phyloP scores from a whole-genome alignment of 2,329 filamentous ascomycete species.

The Cordyceps pruinosa region DNA sequence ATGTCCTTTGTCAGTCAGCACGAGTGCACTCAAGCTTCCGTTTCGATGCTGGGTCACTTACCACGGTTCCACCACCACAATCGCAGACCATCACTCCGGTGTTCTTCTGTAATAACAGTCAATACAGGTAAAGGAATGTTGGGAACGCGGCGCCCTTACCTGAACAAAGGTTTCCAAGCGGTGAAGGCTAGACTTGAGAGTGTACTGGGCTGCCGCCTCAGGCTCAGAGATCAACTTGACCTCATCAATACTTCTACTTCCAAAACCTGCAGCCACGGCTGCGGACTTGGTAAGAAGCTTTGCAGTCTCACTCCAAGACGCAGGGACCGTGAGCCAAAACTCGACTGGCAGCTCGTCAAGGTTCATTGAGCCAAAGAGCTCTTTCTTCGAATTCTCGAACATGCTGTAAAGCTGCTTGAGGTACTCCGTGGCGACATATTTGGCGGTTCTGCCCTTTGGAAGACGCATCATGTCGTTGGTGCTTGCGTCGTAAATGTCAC shows the following conservation, averaged over 20 bases:
- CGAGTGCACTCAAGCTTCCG: background rate
- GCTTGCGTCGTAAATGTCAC: background rate
- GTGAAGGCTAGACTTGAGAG: constrained; percentile 7
- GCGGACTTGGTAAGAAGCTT: constrained; percentile 13
- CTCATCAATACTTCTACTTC: background rate
- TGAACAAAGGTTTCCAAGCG: constrained; percentile 44
- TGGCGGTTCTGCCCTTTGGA: background rate
- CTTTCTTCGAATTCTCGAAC: background rate
- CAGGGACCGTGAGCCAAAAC: constrained; percentile 15
- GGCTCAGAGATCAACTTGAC: constrained; percentile 15
- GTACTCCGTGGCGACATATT: background rate
- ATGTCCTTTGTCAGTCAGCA: background rate
- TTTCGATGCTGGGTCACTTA: background rate
- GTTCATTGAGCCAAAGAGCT: constrained; percentile 1
- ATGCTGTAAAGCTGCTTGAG: background rate
- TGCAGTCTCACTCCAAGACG: constrained; percentile 13
- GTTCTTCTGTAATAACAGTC: background rate
- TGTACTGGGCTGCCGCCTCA: constrained; percentile 12
- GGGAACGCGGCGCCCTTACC: too few relatives aligned
- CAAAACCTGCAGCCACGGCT: background rate
- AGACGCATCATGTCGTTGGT: background rate
- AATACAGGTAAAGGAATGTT: too few relatives aligned
- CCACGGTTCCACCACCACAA: constrained; percentile 6
- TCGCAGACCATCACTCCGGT: constrained; percentile 1
- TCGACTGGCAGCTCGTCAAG: constrained; percentile 7